These are phyloP conservation scores for Microdochium nivale DNA, from an alignment of 2,329 filamentous ascomycete genomes.

Conservation along the genomic window DNA sequence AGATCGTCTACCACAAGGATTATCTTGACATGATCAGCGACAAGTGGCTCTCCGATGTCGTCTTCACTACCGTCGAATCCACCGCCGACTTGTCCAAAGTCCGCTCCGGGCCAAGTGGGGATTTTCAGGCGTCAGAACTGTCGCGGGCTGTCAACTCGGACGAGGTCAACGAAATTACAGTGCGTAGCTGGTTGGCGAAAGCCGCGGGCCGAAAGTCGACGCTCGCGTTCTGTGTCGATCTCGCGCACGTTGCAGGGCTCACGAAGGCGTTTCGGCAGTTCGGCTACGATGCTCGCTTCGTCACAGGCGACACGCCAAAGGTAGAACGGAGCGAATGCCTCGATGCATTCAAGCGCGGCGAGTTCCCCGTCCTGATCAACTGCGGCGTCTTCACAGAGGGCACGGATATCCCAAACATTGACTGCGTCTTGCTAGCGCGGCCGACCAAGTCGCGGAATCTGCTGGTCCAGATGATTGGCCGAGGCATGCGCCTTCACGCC, in stretches of 20 bases:
- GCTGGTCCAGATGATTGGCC: conserved; percentile 94
- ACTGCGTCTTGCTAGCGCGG: conserved; percentile 80
- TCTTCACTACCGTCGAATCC: conserved; percentile 87
- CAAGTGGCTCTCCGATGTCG: conserved; percentile 84
- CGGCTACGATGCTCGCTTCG: conserved; percentile 74
- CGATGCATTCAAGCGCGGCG: conserved; percentile 63
- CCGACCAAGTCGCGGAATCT: conserved; percentile 91
- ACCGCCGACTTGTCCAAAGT: conserved; percentile 71
- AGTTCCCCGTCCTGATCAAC: conserved; percentile 85
- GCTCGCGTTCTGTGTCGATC: conserved; percentile 87
- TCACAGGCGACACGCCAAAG: conserved; percentile 74
- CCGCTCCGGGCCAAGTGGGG: conserved; percentile 54
- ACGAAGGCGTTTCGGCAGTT: conserved; percentile 67
- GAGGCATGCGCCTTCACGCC: conserved; percentile 75
- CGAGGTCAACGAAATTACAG: conserved; percentile 72
- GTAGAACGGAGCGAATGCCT: conserved; percentile 61
- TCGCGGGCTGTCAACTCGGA: conserved; percentile 77
- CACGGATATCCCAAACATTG: conserved; percentile 94
- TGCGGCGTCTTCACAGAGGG: conserved; percentile 96
- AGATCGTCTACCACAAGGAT: conserved; percentile 89
- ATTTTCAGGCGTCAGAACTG: conserved; percentile 73
- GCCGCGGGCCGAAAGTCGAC: conserved; percentile 71
- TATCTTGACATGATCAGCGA: conserved; percentile 61
- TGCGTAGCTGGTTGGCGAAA: conserved; percentile 78
- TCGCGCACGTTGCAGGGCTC: conserved; percentile 69